Conservation (phyloP, 345 rosid species). For the Camelina neglecta region DNA sequence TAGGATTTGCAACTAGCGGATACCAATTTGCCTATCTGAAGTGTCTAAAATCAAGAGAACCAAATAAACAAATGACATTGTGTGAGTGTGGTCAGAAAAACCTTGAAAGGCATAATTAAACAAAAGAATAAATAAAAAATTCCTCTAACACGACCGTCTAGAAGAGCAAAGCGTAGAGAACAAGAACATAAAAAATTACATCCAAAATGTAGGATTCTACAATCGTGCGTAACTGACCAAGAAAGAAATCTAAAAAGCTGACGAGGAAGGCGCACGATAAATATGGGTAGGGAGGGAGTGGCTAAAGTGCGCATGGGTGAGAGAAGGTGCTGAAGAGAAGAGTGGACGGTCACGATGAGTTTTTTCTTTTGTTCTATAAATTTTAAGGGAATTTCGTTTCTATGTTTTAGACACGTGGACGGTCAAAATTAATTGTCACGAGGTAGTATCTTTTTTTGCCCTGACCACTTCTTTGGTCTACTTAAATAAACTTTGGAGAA, state of each 20-base stretch:
- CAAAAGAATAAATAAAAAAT: not conserved
- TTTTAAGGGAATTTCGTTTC: not conserved
- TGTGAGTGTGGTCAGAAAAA: not conserved
- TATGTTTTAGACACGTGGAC: not conserved
- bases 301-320: conserved; percentile 54
- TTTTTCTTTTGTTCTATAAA: not conserved
- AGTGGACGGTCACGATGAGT: conserved; percentile 33
- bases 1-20: conserved; percentile 24
- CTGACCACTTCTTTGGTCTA: no score
- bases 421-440: not conserved
- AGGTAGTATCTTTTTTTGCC: no score
- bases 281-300: conserved; percentile 60
- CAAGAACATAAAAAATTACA: no score
- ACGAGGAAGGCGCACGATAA: conserved; percentile 46
- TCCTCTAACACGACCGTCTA: no score
- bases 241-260: not conserved
- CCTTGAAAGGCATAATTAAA: no score
- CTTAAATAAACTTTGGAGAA: no score
- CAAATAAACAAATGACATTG: no score
- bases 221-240: no score
- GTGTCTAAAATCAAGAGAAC: not conserved
- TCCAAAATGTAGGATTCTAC: no score
- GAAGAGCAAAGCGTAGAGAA: no score
- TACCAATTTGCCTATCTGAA: not conserved
- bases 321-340: conserved; percentile 38